Evolutionary conservation across 2,329 filamentous ascomycete genomes (phyloP), one percentile per base, ranked within the genome.

Genomic region (Colletotrichum scovillei): DNA sequence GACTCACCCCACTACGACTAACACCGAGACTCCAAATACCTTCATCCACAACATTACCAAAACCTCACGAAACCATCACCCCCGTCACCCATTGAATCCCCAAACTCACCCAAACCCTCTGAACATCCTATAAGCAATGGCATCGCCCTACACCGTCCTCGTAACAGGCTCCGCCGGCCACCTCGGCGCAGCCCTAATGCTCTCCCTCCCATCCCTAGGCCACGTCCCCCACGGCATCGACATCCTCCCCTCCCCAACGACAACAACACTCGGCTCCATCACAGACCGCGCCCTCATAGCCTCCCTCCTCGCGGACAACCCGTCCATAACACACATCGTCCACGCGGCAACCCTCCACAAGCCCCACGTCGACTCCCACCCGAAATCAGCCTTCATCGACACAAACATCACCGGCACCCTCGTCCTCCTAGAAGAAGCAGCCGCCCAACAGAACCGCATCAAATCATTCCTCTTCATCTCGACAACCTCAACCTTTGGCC

Each of bases 261-360:
- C 85, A 1, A 80, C 80, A 4, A 74, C 73, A 28, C 76, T 82
- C 38, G 84, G 83, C 28, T 83, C 81, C 19, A 79, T 87, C 74
- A 77, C 79, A 19, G 81, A 87, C 74, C 77, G 80, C 0, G 60
- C 67, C 4, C 79, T 85, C 14, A 67, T 87, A 35, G 58, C 75
- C 2, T 74, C 71, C 2, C 53, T 86, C 9, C 76, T 86, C 55
- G 32, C 75, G 0, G 49, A 77, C 1, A 76, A 83, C 71, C 76
- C 76, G 0, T 64, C 80, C 1, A 82, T 86, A 66, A 76, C 75
- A 9, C 84, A 86, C 66, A 76, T 87, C n/a, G 76, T 87, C 35
- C 84, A 87, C 77, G 79, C 83, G 0, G 86, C 86, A 0, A 84
- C 86, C 14, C 82, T 87, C 0, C 86, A 87, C 79, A 87, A 87